These are phyloP conservation scores for Lactifluus piperatus DNA, from an alignment of 768 basidiomycete genomes.

Conservation along the genomic window DNA sequence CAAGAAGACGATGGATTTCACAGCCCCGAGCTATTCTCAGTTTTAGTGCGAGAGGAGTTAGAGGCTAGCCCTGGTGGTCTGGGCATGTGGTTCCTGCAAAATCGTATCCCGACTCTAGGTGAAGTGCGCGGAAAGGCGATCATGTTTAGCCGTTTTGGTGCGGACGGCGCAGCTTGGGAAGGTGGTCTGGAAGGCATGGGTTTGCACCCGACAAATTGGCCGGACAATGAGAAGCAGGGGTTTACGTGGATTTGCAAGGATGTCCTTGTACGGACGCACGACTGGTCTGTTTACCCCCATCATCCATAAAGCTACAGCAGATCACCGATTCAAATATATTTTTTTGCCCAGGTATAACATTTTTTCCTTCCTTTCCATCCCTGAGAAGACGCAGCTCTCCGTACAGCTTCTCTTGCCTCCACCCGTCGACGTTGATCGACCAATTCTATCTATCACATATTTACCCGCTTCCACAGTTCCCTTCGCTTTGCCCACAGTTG, in stretches of 20 bases:
- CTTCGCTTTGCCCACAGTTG: constrained; percentile 62
- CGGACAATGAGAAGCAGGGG: constrained; percentile 60
- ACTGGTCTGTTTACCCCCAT: constrained; percentile 61
- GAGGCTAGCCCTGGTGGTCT: constrained; percentile 39
- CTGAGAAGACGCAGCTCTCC: constrained; percentile 66
- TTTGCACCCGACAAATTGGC: constrained; percentile 84
- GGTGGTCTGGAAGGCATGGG: constrained; percentile 63
- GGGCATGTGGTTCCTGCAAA: constrained; percentile 75
- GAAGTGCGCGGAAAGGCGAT: constrained; percentile 82
- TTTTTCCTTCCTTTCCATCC: constrained; percentile 68
- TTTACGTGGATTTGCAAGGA: constrained; percentile 75
- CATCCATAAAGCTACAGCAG: not conserved
- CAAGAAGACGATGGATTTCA: constrained; percentile 63
- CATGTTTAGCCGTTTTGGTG: constrained; percentile 81
- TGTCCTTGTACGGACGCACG: constrained; percentile 66
- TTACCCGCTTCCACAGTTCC: constrained; percentile 78
- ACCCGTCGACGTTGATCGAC: constrained; percentile 23
- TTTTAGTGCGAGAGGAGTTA: constrained; percentile 59
- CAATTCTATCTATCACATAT: constrained; percentile 64
- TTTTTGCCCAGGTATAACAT: constrained; percentile 70
- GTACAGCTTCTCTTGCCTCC: constrained; percentile 44
- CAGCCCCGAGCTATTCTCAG: constrained; percentile 46
- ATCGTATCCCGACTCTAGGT: constrained; percentile 70
- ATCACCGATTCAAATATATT: not conserved
- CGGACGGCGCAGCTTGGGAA: constrained; percentile 62